Percentiles rank a stretch among this genome's conserved stretches.
These are phyloP conservation scores for Zygosaccharomyces bisporus DNA, from an alignment of 805 yeast species.

Conservation along the genomic window DNA sequence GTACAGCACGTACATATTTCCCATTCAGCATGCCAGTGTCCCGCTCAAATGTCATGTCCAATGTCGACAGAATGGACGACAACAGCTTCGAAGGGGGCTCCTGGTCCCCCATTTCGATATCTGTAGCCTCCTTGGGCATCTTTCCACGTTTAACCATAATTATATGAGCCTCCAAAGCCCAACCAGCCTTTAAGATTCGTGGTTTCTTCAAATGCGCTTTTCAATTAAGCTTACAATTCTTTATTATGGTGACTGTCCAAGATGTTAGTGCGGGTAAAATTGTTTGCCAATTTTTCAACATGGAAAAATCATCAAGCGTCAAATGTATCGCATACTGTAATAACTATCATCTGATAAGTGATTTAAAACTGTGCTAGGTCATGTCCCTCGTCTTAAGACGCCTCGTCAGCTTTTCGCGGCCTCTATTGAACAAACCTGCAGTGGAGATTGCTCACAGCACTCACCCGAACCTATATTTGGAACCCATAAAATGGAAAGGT, in stretches of 20 bases:
- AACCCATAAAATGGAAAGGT: conserved; percentile 69
- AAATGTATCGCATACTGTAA: not conserved
- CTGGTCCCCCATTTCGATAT: conserved; percentile 23
- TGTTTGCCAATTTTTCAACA: not conserved
- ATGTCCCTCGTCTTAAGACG: conserved; percentile 2
- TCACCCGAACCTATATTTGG: conserved; percentile 41
- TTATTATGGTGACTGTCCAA: not conserved
- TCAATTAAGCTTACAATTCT: not conserved
- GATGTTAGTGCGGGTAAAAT: conserved; percentile 1
- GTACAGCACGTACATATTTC: conserved; percentile 45
- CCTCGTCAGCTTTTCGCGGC: conserved; percentile 1
- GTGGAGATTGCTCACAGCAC: not conserved
- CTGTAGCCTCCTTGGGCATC: conserved; percentile 25
- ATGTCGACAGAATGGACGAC: conserved; percentile 49
- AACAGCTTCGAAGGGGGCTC: conserved; percentile 42
- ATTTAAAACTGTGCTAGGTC: not conserved
- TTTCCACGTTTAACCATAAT: conserved; percentile 29
- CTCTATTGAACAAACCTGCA: conserved; percentile 3
- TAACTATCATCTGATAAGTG: not conserved
- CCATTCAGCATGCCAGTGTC: conserved; percentile 62
- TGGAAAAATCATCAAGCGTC: not conserved
- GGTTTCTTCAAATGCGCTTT: not conserved
- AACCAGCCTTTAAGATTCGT: conserved; percentile 16
- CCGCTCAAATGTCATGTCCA: conserved; percentile 53
- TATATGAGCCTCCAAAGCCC: conserved; percentile 9